These are phyloP conservation scores for Stagonosporopsis cucurbitacearum DNA, from an alignment of 2,329 filamentous ascomycete species.

Conservation along the genomic window DNA sequence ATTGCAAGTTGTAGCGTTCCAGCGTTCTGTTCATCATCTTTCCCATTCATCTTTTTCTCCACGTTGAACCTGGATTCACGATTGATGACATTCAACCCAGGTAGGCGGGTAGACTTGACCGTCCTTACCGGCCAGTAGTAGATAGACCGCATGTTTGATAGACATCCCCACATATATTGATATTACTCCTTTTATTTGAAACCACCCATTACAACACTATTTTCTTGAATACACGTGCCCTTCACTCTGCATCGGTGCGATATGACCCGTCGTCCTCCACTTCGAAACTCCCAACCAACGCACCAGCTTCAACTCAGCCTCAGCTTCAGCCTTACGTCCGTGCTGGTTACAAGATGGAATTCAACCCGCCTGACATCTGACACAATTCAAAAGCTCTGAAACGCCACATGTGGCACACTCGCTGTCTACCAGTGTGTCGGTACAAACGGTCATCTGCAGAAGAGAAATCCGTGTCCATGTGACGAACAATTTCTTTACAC, in stretches of 20 bases:
- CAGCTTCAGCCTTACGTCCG: neutral
- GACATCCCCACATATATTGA: conserved; percentile 3
- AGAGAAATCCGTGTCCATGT: too few species aligned
- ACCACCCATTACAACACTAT: neutral
- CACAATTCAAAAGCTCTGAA: conserved; percentile 2
- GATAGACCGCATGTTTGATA: conserved; percentile 6
- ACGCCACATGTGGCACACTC: conserved; percentile 6
- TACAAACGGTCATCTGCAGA: neutral
- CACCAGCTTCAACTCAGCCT: neutral
- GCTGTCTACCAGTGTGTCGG: neutral
- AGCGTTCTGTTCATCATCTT: conserved; percentile 1
- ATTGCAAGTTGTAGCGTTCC: conserved; percentile 1
- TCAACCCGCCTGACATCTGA: conserved; percentile 3
- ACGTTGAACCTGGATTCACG: conserved; percentile 2
- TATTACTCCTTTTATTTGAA: neutral
- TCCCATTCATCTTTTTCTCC: neutral
- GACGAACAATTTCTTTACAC: too few species aligned
- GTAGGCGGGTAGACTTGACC: neutral
- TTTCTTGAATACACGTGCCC: too few species aligned
- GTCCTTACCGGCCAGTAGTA: neutral
- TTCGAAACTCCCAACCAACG: neutral
- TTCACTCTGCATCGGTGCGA: neutral
- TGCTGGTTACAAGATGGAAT: neutral
- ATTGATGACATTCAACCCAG: conserved; percentile 7
- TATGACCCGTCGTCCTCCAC: neutral